Conservation (phyloP, 306 rosid species). For the Cucurbita pepo region DNA sequence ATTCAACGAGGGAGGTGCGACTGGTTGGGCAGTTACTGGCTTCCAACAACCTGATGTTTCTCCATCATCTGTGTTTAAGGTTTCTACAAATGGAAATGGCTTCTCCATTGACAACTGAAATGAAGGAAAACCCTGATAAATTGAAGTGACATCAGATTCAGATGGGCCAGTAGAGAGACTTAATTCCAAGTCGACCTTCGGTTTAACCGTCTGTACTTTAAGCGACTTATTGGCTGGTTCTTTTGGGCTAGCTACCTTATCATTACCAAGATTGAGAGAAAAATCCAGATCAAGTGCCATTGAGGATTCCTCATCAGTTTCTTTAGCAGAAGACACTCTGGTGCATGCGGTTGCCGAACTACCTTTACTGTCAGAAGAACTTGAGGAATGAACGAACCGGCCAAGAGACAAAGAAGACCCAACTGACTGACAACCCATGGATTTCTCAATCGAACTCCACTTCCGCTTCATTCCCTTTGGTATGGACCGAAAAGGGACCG, state of each 20-base stretch:
- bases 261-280: conserved; percentile 51
- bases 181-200: conserved; percentile 56
- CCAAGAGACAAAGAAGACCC: conserved; percentile 58
- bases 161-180: conserved; percentile 62
- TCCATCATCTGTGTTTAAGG: conserved; percentile 48
- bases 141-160: conserved; percentile 58
- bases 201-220: conserved; percentile 30
- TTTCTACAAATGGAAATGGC: conserved; percentile 17
- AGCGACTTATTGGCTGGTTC: conserved; percentile 22
- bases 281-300: conserved; percentile 72
- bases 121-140: conserved; percentile 25
- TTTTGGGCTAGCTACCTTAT: conserved; percentile 37
- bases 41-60: conserved; percentile 49
- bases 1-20: conserved; percentile 18
- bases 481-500: conserved; percentile 18
- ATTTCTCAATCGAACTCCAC: conserved; percentile 47
- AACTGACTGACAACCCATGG: conserved; percentile 32
- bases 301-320: conserved; percentile 73
- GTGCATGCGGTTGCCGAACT: conserved; percentile 80
- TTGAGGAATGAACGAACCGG: conserved; percentile 56
- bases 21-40: conserved; percentile 20
- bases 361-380: conserved; percentile 86
- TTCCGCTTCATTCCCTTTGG: conserved; percentile 65
- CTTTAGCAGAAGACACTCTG: conserved; percentile 74
- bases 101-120: conserved; percentile 35